Percentiles rank a stretch among this genome's conserved stretches.
Conservation (phyloP, 305 asterid genomes). For the Fraxinus dipetala region DNA sequence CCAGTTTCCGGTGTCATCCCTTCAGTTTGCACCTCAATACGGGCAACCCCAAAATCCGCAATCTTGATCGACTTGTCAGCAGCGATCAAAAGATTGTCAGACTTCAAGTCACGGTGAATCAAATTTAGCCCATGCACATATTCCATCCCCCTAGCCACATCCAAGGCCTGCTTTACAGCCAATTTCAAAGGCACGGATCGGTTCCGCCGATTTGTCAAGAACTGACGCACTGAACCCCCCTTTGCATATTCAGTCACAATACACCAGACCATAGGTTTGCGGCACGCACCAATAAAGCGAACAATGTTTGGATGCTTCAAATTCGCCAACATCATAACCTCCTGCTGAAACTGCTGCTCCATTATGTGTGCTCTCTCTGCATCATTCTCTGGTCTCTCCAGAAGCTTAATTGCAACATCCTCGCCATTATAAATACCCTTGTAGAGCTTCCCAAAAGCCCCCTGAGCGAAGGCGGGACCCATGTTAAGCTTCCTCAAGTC, state of each 20-base stretch:
- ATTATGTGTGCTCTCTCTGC: slow-evolving; percentile 70
- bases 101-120: slow-evolving; percentile 89
- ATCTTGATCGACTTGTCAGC: slow-evolving; percentile 46
- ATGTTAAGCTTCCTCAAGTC: slow-evolving; percentile 86
- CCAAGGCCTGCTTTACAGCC: slow-evolving; percentile 98
- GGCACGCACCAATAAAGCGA: slow-evolving; percentile 88
- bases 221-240: slow-evolving; percentile 97
- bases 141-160: slow-evolving; percentile 96
- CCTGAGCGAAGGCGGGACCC: slow-evolving; percentile 98
- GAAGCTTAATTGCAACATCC: slow-evolving; percentile 94
- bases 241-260: slow-evolving; percentile 94
- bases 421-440: slow-evolving; percentile 83
- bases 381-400: slow-evolving; percentile 91
- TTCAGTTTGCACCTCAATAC: slow-evolving; percentile 43
- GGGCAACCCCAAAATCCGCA: slow-evolving; percentile 36
- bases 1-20: slow-evolving; percentile 50
- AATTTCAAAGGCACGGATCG: slow-evolving; percentile 85
- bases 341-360: slow-evolving; percentile 98
- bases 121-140: slow-evolving; percentile 84
- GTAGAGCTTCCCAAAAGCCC: slow-evolving; percentile 95
- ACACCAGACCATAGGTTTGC: slow-evolving; percentile 99
- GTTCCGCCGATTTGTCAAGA: slow-evolving; percentile 76
- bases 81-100: slow-evolving; percentile 38
- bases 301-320: slow-evolving; percentile 90
- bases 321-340: slow-evolving; percentile 90